Percentiles rank a stretch among this genome's conserved stretches.
phyloP scores from a whole-genome alignment of 2,329 filamentous ascomycete species.

The Ophiostoma perfectum region DNA sequence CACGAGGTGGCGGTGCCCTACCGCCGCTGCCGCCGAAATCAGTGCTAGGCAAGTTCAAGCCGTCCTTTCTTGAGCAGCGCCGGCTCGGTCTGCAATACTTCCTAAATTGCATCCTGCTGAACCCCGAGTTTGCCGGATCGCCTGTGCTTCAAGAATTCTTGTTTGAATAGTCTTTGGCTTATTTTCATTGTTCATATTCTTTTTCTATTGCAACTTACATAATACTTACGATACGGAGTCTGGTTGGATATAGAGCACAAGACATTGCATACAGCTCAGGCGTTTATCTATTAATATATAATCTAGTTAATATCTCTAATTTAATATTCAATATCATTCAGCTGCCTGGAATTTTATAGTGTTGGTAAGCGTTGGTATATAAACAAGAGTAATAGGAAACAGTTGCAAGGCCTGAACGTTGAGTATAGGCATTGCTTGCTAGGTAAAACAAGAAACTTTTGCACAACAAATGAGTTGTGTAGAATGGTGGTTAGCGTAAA shows the following conservation, averaged over 20 bases:
- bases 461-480: not conserved
- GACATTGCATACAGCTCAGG: not conserved
- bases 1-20: constrained; percentile 63
- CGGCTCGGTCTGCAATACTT: constrained; percentile 84
- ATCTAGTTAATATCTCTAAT: not conserved
- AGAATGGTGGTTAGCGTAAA: no score
- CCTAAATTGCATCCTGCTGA: constrained; percentile 84
- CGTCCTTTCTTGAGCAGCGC: constrained; percentile 78
- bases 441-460: not conserved
- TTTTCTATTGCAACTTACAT: not conserved
- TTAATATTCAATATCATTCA: no score
- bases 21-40: constrained; percentile 90
- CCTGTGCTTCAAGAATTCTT: constrained; percentile 87
- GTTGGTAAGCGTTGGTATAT: no score
- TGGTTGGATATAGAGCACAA: not conserved
- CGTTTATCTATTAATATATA: not conserved
- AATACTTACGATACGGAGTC: not conserved
- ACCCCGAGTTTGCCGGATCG: constrained; percentile 90
- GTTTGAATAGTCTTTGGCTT: constrained; percentile 48
- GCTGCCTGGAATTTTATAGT: no score
- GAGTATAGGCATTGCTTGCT: not conserved
- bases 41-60: constrained; percentile 77
- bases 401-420: not conserved
- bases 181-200: not conserved
- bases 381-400: no score